Conservation (phyloP, 805 yeast genomes). For the Trichomonascus vanleenenianus region DNA sequence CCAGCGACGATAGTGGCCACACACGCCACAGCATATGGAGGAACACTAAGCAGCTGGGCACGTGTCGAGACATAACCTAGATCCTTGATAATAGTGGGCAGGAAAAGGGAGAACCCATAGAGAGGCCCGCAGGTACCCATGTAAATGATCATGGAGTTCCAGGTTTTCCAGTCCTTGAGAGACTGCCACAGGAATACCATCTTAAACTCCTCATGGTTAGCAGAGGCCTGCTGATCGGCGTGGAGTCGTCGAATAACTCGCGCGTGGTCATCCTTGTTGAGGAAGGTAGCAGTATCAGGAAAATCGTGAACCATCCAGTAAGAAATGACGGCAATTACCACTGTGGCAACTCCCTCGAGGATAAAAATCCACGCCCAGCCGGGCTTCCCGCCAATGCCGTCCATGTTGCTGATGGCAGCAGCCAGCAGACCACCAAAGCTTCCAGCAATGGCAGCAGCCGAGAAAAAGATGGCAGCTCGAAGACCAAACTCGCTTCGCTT, state of each 20-base stretch:
- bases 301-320: slow-evolving; percentile 33
- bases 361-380: slow-evolving; percentile 48
- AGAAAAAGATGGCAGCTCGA: slow-evolving; percentile 32
- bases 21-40: slow-evolving; percentile 40
- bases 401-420: slow-evolving; percentile 37
- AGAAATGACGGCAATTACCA: neutral
- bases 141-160: slow-evolving; percentile 37
- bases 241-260: slow-evolving; percentile 23
- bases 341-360: slow-evolving; percentile 37
- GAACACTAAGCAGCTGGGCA: slow-evolving; percentile 40
- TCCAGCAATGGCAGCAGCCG: slow-evolving; percentile 36
- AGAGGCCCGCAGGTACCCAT: slow-evolving; percentile 22
- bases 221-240: slow-evolving; percentile 28
- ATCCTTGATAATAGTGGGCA: slow-evolving; percentile 38
- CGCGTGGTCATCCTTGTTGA: slow-evolving; percentile 29
- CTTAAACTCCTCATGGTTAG: too few species aligned
- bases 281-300: slow-evolving; percentile 35
- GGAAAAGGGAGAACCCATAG: slow-evolving; percentile 38
- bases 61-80: slow-evolving; percentile 37
- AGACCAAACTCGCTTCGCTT: slow-evolving; percentile 31
- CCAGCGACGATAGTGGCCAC: slow-evolving; percentile 33
- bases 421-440: slow-evolving; percentile 44
- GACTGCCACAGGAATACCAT: slow-evolving; percentile 24
- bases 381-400: slow-evolving; percentile 31
- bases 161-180: slow-evolving; percentile 30